Evolutionary conservation across 352 stramenopile genomes (phyloP).

Genomic region (Phytophthora constricta): DNA sequence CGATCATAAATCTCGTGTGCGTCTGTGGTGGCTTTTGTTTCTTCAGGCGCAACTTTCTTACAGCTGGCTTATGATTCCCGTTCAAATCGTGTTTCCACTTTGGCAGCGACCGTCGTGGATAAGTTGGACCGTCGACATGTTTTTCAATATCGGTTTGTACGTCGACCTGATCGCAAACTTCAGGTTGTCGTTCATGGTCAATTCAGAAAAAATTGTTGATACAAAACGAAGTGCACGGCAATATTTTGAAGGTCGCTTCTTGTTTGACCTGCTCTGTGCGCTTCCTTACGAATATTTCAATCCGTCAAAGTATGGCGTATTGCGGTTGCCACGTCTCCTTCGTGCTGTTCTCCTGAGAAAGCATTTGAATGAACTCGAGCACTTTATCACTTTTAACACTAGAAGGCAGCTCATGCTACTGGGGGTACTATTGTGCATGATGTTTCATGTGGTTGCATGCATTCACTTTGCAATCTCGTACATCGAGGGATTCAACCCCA

Average conservation of each 20-base stretch:
- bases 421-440: slow-evolving; percentile 48
- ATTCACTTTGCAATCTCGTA: slow-evolving; percentile 48
- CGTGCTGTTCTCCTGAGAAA: slow-evolving; percentile 36
- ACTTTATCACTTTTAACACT: slow-evolving; percentile 53
- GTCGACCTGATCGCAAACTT: slow-evolving; percentile 67
- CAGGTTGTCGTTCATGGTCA: slow-evolving; percentile 54
- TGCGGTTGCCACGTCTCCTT: slow-evolving; percentile 53
- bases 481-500: slow-evolving; percentile 41
- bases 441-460: slow-evolving; percentile 63
- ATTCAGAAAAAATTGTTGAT: slow-evolving; percentile 66
- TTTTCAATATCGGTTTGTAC: slow-evolving; percentile 42
- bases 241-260: slow-evolving; percentile 48
- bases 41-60: slow-evolving; percentile 42
- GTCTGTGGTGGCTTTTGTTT: slow-evolving; percentile 59
- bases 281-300: slow-evolving; percentile 53
- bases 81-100: slow-evolving; percentile 61
- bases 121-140: slow-evolving; percentile 32
- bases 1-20: slow-evolving; percentile 52
- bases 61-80: slow-evolving; percentile 58
- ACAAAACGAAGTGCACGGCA: slow-evolving; percentile 39
- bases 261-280: slow-evolving; percentile 50
- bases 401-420: slow-evolving; percentile 52
- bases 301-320: slow-evolving; percentile 30
- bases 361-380: slow-evolving; percentile 46
- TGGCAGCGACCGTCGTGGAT: slow-evolving; percentile 42